Evolutionary conservation across 495 filamentous ascomycete genomes (phyloP).

Genomic region (Aspergillus wentii): DNA sequence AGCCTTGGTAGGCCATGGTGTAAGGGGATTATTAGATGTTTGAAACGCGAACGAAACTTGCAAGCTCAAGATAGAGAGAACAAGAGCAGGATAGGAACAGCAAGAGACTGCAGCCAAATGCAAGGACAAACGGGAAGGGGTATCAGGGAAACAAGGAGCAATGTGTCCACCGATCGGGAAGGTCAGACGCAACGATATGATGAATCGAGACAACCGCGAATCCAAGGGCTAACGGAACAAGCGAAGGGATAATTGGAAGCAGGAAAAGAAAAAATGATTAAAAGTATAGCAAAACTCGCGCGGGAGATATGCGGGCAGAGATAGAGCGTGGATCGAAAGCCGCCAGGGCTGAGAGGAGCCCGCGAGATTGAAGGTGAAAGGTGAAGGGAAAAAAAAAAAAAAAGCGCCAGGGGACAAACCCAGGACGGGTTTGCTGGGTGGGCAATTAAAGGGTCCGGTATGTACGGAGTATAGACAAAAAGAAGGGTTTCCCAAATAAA

Average conservation of each 20-base stretch:
- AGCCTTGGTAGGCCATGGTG: slow-evolving; percentile 51
- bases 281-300: slow-evolving; percentile 7
- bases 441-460: no score
- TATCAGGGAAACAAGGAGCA: slow-evolving; percentile 23
- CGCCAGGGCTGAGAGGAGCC: slow-evolving; percentile 30
- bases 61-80: slow-evolving; percentile 4
- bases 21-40: slow-evolving; percentile 7
- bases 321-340: slow-evolving; percentile 28
- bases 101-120: background rate
- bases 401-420: no score
- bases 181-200: slow-evolving; percentile 8
- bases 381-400: slow-evolving; percentile 1
- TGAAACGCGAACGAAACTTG: no score
- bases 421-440: no score
- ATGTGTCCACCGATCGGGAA: slow-evolving; percentile 9
- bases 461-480: background rate
- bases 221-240: background rate
- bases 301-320: slow-evolving; percentile 13
- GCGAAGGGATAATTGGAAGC: background rate
- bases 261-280: slow-evolving; percentile 5
- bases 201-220: slow-evolving; percentile 8
- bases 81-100: background rate
- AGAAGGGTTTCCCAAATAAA: slow-evolving; percentile 1
- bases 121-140: slow-evolving; percentile 9
- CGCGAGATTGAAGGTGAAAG: slow-evolving; percentile 6